Base-by-base conservation (phyloP, 495 filamentous ascomycete species). In the Penicillium malachiteum region DNA sequence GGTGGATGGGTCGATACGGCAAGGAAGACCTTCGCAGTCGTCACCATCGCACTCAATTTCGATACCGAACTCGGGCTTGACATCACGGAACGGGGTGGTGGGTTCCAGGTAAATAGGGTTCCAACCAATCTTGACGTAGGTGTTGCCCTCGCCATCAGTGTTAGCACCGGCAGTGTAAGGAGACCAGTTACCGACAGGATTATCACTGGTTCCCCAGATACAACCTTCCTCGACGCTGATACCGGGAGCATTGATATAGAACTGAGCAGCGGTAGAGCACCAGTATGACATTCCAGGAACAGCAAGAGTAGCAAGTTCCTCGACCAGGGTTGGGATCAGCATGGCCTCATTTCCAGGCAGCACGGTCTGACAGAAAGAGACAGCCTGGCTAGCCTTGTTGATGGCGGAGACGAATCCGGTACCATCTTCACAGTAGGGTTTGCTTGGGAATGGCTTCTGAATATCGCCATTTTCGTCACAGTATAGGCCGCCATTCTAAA, bases 341-440 rank as follows among this genome's bases (percentile, higher is more conserved):
- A 94, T 94, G 50, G 87, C 86, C 72, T 94, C 90, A 65, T 91
- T 89, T n/a, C 90, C 90, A 11, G 89, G 90, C 49, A 92, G 69
- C 37, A 91, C 88, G 3, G 89, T 94, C 65, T 94, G 90, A 65
- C 90, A 94, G 68, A 92, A 88, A 3, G 89, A 80, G 13, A 92
- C 84, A 14, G 77, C 53, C 46, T 78, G 72, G 21, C 80, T 75
- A 46, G 78, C 79, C 62, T 84, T 86, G 70, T 91, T 92, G 46
- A 81, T 76, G 34, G 77, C 83, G 41, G 72, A 69, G 31, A 93
- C 78, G 4, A 81, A 57, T 47, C 87, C 88, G 11, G 83, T 85
- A 32, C 88, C 88, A 50, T 85, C 82, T 52, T 85, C 80, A 64
- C 90, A 94, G 74, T 89, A 90, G 4, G 83, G 80, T 58, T 81